phyloP scores from a whole-genome alignment of 2,329 filamentous ascomycete genomes.

The Aureobasidium lini region DNA sequence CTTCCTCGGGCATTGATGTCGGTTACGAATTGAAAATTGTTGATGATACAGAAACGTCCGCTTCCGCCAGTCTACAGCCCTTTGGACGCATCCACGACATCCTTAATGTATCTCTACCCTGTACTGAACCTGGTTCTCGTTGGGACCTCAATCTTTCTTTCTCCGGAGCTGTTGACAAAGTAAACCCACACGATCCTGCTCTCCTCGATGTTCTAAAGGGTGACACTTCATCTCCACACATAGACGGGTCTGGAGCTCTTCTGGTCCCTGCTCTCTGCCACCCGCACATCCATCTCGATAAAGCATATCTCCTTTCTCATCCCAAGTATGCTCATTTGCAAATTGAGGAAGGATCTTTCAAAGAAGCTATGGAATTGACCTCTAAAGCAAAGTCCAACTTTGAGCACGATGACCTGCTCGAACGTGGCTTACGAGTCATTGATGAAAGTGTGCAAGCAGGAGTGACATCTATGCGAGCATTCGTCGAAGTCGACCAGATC shows the following conservation, averaged over 20 bases:
- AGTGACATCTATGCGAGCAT: constrained; percentile 62
- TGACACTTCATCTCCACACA: constrained; percentile 12
- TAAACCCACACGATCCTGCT: constrained; percentile 24
- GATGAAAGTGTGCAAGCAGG: constrained; percentile 57
- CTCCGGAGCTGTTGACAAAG: constrained; percentile 22
- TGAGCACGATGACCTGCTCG: constrained; percentile 53
- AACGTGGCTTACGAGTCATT: constrained; percentile 56
- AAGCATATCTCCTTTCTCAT: constrained; percentile 53
- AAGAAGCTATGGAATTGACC: constrained; percentile 56
- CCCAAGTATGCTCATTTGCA: constrained; percentile 54
- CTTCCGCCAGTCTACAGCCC: background rate
- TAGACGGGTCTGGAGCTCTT: constrained; percentile 37
- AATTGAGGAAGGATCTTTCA: constrained; percentile 54
- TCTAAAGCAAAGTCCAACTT: constrained; percentile 56
- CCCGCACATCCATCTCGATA: constrained; percentile 67
- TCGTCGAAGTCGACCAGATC: constrained; percentile 61
- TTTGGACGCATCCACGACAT: constrained; percentile 6
- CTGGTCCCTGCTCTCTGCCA: constrained; percentile 56
- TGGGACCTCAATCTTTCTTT: constrained; percentile 30
- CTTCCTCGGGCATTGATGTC: constrained; percentile 27
- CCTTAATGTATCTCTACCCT: constrained; percentile 28
- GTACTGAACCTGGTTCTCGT: constrained; percentile 23
- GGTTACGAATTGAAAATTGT: constrained; percentile 26
- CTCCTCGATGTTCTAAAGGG: background rate
- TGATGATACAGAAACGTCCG: constrained; percentile 16